Base-by-base conservation (phyloP, 1,284 basidiomycete species). In the Puccinia polysora region DNA sequence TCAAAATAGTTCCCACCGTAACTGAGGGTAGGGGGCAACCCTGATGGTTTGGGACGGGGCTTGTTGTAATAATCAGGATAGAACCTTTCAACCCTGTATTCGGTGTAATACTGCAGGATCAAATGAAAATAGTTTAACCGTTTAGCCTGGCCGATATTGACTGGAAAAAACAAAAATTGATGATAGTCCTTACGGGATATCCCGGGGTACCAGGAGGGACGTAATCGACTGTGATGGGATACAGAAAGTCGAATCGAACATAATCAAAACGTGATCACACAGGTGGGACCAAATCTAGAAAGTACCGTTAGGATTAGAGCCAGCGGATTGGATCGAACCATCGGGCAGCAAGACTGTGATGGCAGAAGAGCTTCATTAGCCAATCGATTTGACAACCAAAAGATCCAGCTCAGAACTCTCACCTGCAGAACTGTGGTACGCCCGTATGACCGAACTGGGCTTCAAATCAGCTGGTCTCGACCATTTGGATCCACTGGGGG, bases 1-100 rank as follows among this genome's bases (percentile, higher is more conserved):
- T 90, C 84, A 81, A 97, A 97, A 52, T 84, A 82, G 60, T 82
- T 76, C 25, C 95, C 96, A 73, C 96, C 95, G 79, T 97, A 97
- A 0, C 85, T 83, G 68, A 97, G 82, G 0, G 81, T 86, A 40
- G 79, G 81, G 0, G 93, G 93, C 12, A 93, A 82, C 36, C 89
- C 89, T 6, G 83, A 82, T 53, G 86, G 88, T 14, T 81, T 78
- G 2, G 95, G 95, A 25, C 93, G 88, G 0, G 83, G 83, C 70
- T 85, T 78, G 65, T 89, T 87, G 75, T 83, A 86, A 76, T 81
- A 81, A 62, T 80, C 78, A 18, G 82, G 82, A 75, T 83, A 82
- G 82, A 92, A 95, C 69, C 89, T 86, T 80, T 97, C 92, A 0
- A 90, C 86, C 58, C 85, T 83, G 80, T 95, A 96, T 52, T 88